phyloP scores from a whole-genome alignment of 345 rosid species.

The Gossypium sturtianum region DNA sequence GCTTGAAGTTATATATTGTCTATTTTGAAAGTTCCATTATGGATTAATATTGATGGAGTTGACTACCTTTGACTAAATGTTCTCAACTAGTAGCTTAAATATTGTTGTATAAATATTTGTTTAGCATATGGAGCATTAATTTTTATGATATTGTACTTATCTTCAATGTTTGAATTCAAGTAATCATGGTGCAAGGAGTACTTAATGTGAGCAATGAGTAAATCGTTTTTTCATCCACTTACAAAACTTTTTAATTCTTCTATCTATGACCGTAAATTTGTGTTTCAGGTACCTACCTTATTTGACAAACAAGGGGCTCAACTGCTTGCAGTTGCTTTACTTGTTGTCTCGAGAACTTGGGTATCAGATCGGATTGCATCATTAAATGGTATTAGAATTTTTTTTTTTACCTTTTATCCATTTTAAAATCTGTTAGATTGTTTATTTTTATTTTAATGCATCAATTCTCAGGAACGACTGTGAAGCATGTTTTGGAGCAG shows the following conservation, averaged over 20 bases:
- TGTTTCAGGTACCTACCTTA: conserved; percentile 73
- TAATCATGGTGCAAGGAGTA: background rate
- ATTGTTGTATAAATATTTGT: background rate
- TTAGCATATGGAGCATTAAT: background rate
- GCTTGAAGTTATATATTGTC: background rate
- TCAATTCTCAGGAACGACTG: conserved; percentile 72
- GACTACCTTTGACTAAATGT: background rate
- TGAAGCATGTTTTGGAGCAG: conserved; percentile 93
- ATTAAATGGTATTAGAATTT: conserved; percentile 56
- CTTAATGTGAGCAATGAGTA: background rate
- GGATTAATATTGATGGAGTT: background rate
- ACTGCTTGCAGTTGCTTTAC: conserved; percentile 74
- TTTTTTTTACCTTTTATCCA: conserved; percentile 10
- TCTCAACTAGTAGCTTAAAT: background rate
- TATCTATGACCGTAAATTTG: conserved; percentile 6
- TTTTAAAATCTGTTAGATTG: conserved; percentile 11
- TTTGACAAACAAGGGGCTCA: conserved; percentile 93
- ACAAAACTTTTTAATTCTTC: background rate
- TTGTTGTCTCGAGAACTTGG: conserved; percentile 90
- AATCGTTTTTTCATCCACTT: background rate
- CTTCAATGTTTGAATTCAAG: background rate
- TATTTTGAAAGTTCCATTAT: background rate
- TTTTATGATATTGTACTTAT: background rate
- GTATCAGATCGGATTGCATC: conserved; percentile 95
- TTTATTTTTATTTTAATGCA: conserved; percentile 14